A percentile compares a stretch with the other conserved stretches of the same genome.
These are phyloP conservation scores for Neoboletus subvelutipes DNA, from an alignment of 768 basidiomycete genomes.

Conservation along the genomic window DNA sequence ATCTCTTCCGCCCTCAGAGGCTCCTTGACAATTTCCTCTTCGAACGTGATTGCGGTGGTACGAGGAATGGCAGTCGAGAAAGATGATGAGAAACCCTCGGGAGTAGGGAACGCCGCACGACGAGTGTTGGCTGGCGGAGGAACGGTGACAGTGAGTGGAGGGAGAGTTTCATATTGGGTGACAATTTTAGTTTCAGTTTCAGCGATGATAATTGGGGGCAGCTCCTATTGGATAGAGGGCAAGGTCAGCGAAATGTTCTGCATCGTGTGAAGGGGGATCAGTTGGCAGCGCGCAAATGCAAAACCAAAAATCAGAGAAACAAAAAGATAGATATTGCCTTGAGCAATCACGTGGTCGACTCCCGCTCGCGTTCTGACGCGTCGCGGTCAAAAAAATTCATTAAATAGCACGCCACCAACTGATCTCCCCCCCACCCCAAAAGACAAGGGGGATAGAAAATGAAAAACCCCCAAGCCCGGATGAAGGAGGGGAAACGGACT, in stretches of 20 bases:
- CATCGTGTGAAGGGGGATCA: slow-evolving; percentile 37
- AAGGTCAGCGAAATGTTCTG: slow-evolving; percentile 36
- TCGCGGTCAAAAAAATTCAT: slow-evolving; percentile 29
- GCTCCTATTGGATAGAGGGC: slow-evolving; percentile 37
- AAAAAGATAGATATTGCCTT: slow-evolving; percentile 36
- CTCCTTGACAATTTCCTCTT: slow-evolving; percentile 50
- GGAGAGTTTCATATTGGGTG: slow-evolving; percentile 47
- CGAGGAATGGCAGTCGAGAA: slow-evolving; percentile 63
- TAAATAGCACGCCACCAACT: slow-evolving; percentile 29
- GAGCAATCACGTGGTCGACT: slow-evolving; percentile 26
- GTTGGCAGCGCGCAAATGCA: slow-evolving; percentile 30
- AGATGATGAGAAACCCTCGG: slow-evolving; percentile 58
- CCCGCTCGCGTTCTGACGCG: slow-evolving; percentile 31
- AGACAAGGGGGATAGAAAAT: slow-evolving; percentile 73
- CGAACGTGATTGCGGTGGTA: slow-evolving; percentile 70
- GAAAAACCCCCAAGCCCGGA: slow-evolving; percentile 83
- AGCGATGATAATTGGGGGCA: slow-evolving; percentile 40
- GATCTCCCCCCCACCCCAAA: slow-evolving; percentile 35
- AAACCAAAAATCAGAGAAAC: slow-evolving; percentile 11
- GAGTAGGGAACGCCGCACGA: slow-evolving; percentile 68
- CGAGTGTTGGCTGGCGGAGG: slow-evolving; percentile 80
- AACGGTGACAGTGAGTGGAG: slow-evolving; percentile 63
- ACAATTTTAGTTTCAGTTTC: slow-evolving; percentile 67
- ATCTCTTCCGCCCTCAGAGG: slow-evolving; percentile 38
- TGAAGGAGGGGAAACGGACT: slow-evolving; percentile 85